Percentiles rank a stretch among this genome's conserved stretches.
phyloP scores from a whole-genome alignment of 1,139 yeast genomes.

The Pichia kudriavzevii region DNA sequence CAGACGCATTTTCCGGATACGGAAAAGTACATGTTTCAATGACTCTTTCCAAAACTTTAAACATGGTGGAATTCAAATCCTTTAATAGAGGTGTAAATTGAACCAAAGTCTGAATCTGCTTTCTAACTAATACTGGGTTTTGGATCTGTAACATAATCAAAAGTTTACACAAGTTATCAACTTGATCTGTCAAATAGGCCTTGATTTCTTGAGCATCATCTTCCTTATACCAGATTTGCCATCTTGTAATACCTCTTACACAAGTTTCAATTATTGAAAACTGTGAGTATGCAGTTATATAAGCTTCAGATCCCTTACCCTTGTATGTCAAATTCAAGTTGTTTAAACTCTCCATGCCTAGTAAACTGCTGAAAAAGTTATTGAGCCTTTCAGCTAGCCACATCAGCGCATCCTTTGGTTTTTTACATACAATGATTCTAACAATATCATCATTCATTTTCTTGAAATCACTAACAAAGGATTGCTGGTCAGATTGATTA shows the following conservation, averaged over 20 bases:
- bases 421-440: slow-evolving; percentile 77
- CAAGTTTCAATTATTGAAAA: slow-evolving; percentile 84
- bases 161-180: slow-evolving; percentile 72
- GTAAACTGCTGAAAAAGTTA: slow-evolving; percentile 61
- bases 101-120: slow-evolving; percentile 88
- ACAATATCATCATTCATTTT: slow-evolving; percentile 87
- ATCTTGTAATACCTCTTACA: slow-evolving; percentile 87
- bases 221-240: slow-evolving; percentile 84
- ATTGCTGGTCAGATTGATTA: slow-evolving; percentile 69
- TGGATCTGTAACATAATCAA: slow-evolving; percentile 66
- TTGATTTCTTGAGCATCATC: slow-evolving; percentile 56
- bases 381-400: slow-evolving; percentile 79
- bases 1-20: slow-evolving; percentile 57
- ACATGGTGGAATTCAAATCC: slow-evolving; percentile 61
- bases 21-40: slow-evolving; percentile 83
- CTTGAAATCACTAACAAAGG: slow-evolving; percentile 73
- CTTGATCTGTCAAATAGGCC: slow-evolving; percentile 49
- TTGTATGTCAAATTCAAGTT: slow-evolving; percentile 47
- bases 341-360: slow-evolving; percentile 60
- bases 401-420: slow-evolving; percentile 70
- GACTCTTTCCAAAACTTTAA: slow-evolving; percentile 78
- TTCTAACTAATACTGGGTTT: slow-evolving; percentile 75
- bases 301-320: slow-evolving; percentile 59
- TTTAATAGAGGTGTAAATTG: slow-evolving; percentile 91
- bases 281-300: slow-evolving; percentile 72